Conservation (phyloP, 78 protist species). For the Emiliania huxleyi region DNA sequence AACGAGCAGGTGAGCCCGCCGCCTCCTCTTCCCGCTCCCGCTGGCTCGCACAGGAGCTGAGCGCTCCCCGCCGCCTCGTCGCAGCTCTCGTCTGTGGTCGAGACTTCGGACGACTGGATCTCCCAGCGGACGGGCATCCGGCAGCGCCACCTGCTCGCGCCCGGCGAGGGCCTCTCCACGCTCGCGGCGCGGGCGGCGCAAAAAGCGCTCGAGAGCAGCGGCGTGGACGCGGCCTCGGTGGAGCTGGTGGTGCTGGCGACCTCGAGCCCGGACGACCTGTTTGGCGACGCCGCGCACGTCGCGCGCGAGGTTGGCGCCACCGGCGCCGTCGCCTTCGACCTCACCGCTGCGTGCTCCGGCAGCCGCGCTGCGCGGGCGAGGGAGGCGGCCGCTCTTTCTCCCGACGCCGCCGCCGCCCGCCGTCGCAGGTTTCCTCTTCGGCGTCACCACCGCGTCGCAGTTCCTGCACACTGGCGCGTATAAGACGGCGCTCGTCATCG, state of each 20-base stretch:
- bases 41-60: too few species aligned
- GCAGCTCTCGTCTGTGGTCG: too few species aligned
- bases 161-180: not conserved
- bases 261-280: conserved; percentile 34
- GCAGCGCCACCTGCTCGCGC: conserved; percentile 9
- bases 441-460: conserved; percentile 28
- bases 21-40: too few species aligned
- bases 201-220: not conserved
- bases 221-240: not conserved
- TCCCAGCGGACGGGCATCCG: conserved; percentile 17
- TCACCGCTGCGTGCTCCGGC: conserved; percentile 49
- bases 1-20: not conserved
- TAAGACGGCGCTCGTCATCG: conserved; percentile 4
- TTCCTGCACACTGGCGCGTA: conserved; percentile 26
- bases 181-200: not conserved
- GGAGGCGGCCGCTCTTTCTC: too few species aligned
- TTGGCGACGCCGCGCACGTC: conserved; percentile 37
- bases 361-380: too few species aligned
- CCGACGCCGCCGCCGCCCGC: too few species aligned
- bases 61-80: too few species aligned
- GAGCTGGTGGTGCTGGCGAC: conserved; percentile 34
- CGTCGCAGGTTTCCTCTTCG: conserved; percentile 40
- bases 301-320: conserved; percentile 3
- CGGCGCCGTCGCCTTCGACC: conserved; percentile 38
- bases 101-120: conserved; percentile 45